Base-by-base conservation (phyloP, 2,329 filamentous ascomycete species). In the Canariomyces notabilis region DNA sequence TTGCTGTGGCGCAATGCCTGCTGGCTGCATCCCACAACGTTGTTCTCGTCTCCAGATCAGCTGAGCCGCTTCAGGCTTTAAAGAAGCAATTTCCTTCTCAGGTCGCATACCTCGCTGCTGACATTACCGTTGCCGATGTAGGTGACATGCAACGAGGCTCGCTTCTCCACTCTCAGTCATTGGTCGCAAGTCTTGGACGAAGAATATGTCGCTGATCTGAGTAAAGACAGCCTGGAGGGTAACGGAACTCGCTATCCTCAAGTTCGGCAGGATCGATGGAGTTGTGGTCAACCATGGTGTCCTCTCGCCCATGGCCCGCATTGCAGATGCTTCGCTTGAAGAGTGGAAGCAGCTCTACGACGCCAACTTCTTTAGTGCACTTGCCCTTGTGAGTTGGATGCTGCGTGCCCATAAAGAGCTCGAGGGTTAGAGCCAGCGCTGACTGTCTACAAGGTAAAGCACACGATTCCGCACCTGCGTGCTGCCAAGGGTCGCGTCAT, bases 241-340 rank as follows among this genome's bases (percentile, higher is more conserved):
- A 4, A 79, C 88, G 4, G 72, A 83, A 3, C 67, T 82, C 1
- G 85, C 89, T 0, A 60, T 85, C 9, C 68, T 76, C 21, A 69
- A 77, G 0, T 97, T 88, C 64, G 84, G 83, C 8, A 73, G 71
- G 39, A 67, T 98, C 4, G 89, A 98, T 61, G 85, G 83, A 1
- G 64, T 98, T 36, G 80, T 98, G 11, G 70, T 97, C 51, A 97
- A 97, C 65, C 93, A 98, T 62, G 90, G 89, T 16, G 73, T 82
- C 1, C 68, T 98, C 36, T 77, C 81, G n/a, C 86, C 89, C 1
- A 82, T 94, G 34, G 80, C 79, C 41, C 80, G 78, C 48, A 70
- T 97, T 36, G 80, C 70, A 3, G 78, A 91, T 45, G 74, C 76
- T 14, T 77, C 79, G n/a, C 61, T 81, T 0, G 80, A 85, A 31